These are phyloP conservation scores for Alternaria gansuensis DNA, from an alignment of 2,329 filamentous ascomycete species.

Conservation along the genomic window DNA sequence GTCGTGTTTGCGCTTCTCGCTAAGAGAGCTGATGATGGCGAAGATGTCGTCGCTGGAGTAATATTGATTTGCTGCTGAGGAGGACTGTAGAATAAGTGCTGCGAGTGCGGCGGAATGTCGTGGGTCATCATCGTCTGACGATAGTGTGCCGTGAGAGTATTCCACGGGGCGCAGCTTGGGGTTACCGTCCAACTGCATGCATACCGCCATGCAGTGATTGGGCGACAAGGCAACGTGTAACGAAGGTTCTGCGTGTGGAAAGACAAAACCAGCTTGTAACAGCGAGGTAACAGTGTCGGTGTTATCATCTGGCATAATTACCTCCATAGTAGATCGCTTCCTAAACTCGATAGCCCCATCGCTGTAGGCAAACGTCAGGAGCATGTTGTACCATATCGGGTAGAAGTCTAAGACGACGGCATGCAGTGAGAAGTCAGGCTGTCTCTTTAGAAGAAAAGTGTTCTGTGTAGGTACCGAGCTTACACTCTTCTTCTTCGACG, in stretches of 20 bases:
- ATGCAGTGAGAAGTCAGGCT: slow-evolving; percentile 72
- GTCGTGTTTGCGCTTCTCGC: slow-evolving; percentile 40
- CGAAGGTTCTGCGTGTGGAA: slow-evolving; percentile 69
- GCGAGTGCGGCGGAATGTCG: slow-evolving; percentile 53
- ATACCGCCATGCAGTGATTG: slow-evolving; percentile 58
- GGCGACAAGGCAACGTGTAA: slow-evolving; percentile 59
- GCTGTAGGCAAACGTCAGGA: slow-evolving; percentile 76
- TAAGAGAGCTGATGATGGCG: slow-evolving; percentile 48
- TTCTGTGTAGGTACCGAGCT: slow-evolving; percentile 47
- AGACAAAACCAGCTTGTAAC: slow-evolving; percentile 80
- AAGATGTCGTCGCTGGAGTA: slow-evolving; percentile 61
- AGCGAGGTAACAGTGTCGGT: slow-evolving; percentile 73
- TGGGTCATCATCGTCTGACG: slow-evolving; percentile 42
- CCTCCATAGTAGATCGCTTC: slow-evolving; percentile 76
- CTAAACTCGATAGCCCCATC: slow-evolving; percentile 85
- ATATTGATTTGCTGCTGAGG: slow-evolving; percentile 56
- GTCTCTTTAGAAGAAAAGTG: slow-evolving; percentile 59
- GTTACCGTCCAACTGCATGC: slow-evolving; percentile 55
- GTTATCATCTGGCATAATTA: slow-evolving; percentile 71
- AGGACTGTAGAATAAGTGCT: slow-evolving; percentile 55
- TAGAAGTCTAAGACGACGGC: slow-evolving; percentile 76
- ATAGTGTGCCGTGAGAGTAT: slow-evolving; percentile 49
- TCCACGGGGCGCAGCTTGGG: slow-evolving; percentile 56
- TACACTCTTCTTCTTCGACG: slow-evolving; percentile 68
- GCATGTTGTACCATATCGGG: slow-evolving; percentile 73